Percentiles rank a stretch among this genome's conserved stretches.
These are phyloP conservation scores for Garcia nutans DNA, from an alignment of 345 rosid genomes.

Conservation along the genomic window DNA sequence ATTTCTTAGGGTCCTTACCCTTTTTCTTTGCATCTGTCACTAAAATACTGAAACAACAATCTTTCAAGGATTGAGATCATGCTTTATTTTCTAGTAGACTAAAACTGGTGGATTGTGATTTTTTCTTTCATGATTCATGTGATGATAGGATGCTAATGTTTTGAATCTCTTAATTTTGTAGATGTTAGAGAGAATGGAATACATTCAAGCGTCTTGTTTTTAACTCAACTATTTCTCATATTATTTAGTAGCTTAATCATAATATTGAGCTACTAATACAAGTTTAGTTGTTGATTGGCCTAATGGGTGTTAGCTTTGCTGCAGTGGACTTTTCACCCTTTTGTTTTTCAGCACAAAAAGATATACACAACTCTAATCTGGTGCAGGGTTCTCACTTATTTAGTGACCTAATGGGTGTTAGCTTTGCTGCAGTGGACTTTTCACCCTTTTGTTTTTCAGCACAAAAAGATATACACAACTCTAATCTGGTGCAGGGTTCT, in stretches of 20 bases:
- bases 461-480: slow-evolving; percentile 26
- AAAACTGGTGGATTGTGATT: not conserved
- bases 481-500: slow-evolving; percentile 32
- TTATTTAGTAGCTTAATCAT: not conserved
- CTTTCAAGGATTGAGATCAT: not conserved
- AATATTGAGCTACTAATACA: not conserved
- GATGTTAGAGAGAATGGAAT: not conserved
- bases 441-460: slow-evolving; percentile 27
- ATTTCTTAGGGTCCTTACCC: not conserved
- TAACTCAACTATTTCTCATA: not conserved
- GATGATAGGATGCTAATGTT: not conserved
- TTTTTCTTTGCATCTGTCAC: not conserved
- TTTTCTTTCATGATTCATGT: not conserved
- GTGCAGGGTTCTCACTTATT: slow-evolving; percentile 30
- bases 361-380: slow-evolving; percentile 27
- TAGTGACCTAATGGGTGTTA: too few species aligned
- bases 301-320: not conserved
- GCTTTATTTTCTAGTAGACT: not conserved
- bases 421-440: slow-evolving; percentile 24
- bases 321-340: slow-evolving; percentile 31
- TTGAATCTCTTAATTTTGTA: not conserved
- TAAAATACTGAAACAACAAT: not conserved
- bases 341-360: slow-evolving; percentile 26
- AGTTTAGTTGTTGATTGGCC: not conserved
- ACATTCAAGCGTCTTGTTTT: not conserved